Evolutionary conservation across 176 grass and related monocot species (phyloP).

Genomic region (Carex parvula): DNA sequence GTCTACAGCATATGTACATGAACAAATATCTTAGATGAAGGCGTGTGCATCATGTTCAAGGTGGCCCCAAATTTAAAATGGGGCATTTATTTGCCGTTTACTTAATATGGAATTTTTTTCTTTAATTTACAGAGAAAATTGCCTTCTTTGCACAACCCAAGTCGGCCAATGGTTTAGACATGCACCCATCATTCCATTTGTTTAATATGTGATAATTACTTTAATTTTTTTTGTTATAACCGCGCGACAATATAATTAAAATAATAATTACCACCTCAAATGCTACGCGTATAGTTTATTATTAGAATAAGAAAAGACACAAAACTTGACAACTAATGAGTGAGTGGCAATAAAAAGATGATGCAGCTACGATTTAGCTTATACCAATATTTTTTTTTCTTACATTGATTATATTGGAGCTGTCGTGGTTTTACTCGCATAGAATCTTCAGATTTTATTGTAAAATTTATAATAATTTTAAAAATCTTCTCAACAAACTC

Average conservation of each 20-base stretch:
- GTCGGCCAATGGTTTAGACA: background rate
- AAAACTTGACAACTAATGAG: background rate
- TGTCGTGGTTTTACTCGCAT: background rate
- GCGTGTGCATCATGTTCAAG: background rate
- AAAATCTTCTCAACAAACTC: background rate
- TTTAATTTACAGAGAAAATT: background rate
- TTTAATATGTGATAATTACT: background rate
- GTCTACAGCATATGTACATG: background rate
- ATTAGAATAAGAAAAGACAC: background rate
- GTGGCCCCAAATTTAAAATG: background rate
- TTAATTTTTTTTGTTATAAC: background rate
- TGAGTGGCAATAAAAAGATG: background rate
- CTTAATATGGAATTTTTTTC: background rate
- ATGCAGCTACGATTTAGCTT: constrained; percentile 4
- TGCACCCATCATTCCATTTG: background rate
- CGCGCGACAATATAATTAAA: background rate
- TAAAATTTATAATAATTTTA: background rate
- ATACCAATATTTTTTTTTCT: background rate
- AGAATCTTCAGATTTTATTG: background rate
- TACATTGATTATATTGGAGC: background rate
- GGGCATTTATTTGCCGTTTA: background rate
- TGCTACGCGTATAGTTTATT: background rate
- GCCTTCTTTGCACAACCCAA: background rate
- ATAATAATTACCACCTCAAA: background rate
- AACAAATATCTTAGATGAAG: background rate